Base-by-base conservation (phyloP, 2,329 filamentous ascomycete species). In the Cladorrhinum sp. region DNA sequence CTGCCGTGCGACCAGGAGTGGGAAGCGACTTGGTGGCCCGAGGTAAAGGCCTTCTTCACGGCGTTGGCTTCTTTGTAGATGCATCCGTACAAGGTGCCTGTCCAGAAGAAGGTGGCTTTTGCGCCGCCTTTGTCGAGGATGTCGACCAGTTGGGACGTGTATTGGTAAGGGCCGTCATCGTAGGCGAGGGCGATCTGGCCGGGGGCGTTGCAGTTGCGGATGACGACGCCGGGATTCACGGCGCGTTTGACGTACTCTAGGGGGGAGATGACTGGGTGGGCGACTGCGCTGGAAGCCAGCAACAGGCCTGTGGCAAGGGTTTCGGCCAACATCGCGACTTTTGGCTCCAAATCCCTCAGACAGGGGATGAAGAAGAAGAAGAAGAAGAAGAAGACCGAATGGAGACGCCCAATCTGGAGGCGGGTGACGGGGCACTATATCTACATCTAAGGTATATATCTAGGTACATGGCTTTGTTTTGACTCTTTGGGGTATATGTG, bases 41-140 rank as follows among this genome's bases (percentile, higher is more conserved):
- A 75, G 3, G 74, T 73, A 63, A 73, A 80, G 8, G 81, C 80
- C 63, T 80, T 79, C 70, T 82, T 80, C 60, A 87, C 81, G n/a
- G 82, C 79, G 10, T 74, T 73, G 10, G 73, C 70, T 69, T 80
- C 81, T 64, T 78, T 77, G 69, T 81, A 81, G 66, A 82, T 80
- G 65, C 79, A 81, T 7, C 76, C 79, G 55, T 81, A 81, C 23
- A 82, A 73, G 0, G 79, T 81, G 1, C 80, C 80, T 0, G 79
- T 82, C 68, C 77, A 77, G 73, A 83, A 84, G 71, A 82, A 84
- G 2, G 80, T 84, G 5, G 76, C 82, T 68, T 82, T 82, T 48
- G 77, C 80, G 7, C 75, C 77, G 6, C 75, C 77, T 2, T 69
- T 68, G 66, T 82, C 75, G 18, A 85, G 74, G 16, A 77, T 79